phyloP scores from a whole-genome alignment of 768 basidiomycete genomes.

The Boletus bicolor region DNA sequence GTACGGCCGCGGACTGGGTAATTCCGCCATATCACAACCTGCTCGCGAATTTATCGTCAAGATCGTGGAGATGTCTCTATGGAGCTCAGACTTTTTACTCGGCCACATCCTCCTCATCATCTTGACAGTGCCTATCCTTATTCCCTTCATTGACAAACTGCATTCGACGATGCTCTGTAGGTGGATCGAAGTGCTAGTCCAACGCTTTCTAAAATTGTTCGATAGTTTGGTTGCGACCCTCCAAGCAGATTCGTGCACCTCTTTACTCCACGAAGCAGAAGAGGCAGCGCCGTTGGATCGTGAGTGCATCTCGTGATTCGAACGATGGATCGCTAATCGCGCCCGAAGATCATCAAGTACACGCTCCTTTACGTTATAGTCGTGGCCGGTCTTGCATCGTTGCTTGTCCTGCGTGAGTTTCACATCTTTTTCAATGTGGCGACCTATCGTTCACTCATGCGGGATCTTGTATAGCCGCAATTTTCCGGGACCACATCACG shows the following conservation, averaged over 20 bases:
- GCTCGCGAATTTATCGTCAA: constrained; percentile 98
- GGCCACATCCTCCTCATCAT: constrained; percentile 84
- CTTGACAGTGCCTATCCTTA: constrained; percentile 76
- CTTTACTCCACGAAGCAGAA: constrained; percentile 94
- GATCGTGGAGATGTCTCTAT: constrained; percentile 95
- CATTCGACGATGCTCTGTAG: constrained; percentile 93
- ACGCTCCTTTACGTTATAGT: constrained; percentile 77
- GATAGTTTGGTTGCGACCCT: constrained; percentile 91
- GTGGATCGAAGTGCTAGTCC: constrained; percentile 28
- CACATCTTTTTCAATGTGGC: neutral
- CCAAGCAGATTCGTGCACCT: constrained; percentile 90
- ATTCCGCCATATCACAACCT: constrained; percentile 91
- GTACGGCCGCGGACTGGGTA: constrained; percentile 91
- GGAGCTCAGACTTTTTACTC: constrained; percentile 92
- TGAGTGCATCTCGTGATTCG: constrained; percentile 32
- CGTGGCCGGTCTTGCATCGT: constrained; percentile 71
- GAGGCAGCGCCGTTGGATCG: constrained; percentile 88
- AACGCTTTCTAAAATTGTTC: constrained; percentile 9
- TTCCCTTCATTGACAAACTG: constrained; percentile 83
- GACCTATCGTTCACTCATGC: constrained; percentile 10
- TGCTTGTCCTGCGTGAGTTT: constrained; percentile 78
- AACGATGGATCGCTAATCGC: constrained; percentile 4
- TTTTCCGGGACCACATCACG: constrained; percentile 79
- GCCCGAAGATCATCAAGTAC: constrained; percentile 75
- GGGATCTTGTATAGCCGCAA: constrained; percentile 48